Evolutionary conservation across 1,284 basidiomycete genomes (phyloP).

Genomic region (Puccinia polysora): DNA sequence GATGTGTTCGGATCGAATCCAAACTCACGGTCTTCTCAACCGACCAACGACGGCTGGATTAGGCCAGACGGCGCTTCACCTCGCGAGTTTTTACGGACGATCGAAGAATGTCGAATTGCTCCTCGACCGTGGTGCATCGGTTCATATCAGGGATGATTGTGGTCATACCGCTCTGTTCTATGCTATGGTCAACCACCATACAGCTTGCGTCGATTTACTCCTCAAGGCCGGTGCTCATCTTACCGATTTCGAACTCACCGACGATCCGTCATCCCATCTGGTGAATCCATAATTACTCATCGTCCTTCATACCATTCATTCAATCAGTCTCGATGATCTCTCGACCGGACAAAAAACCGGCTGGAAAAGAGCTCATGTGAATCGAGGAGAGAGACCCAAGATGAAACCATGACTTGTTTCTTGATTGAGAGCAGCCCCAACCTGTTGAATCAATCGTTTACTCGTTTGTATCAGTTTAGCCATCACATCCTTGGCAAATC

Average conservation of each 20-base stretch:
- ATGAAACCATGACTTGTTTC: too few species aligned
- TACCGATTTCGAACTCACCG: slow-evolving; percentile 14
- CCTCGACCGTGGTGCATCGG: slow-evolving; percentile 73
- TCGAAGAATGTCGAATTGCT: slow-evolving; percentile 60
- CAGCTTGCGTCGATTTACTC: slow-evolving; percentile 47
- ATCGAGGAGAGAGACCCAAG: too few species aligned
- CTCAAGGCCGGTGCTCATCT: slow-evolving; percentile 51
- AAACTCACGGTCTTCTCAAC: slow-evolving; percentile 21
- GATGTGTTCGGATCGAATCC: slow-evolving; percentile 13
- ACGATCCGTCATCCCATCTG: too few species aligned
- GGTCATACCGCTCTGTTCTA: slow-evolving; percentile 67
- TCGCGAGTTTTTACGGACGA: slow-evolving; percentile 69
- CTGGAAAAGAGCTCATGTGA: too few species aligned
- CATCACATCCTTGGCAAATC: too few species aligned
- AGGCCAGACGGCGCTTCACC: slow-evolving; percentile 71
- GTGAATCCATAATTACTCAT: too few species aligned
- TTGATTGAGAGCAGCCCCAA: too few species aligned
- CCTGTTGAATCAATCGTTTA: too few species aligned
- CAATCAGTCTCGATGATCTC: too few species aligned
- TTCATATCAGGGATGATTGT: slow-evolving; percentile 70
- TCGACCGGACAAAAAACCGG: too few species aligned
- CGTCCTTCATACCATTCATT: too few species aligned
- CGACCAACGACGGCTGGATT: slow-evolving; percentile 8
- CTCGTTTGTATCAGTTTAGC: too few species aligned
- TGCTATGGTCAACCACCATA: slow-evolving; percentile 50